Evolutionary conservation across 257 asterid species (phyloP), one percentile per base, ranked within the genome.

Genomic region (Haberlea rhodopensis): DNA sequence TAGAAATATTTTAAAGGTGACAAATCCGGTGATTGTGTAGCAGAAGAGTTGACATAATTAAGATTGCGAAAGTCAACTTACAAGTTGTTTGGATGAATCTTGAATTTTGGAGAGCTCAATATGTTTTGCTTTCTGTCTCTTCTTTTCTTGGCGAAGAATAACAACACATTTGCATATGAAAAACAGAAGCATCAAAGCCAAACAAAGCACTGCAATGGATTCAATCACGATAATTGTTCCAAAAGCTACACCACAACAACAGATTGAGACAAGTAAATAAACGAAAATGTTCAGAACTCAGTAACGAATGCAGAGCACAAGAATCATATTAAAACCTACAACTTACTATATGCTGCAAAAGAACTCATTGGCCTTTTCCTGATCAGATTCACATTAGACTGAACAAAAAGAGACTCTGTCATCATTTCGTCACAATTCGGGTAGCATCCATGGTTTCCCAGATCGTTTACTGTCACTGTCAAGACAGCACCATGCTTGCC

Each of bases 391-490:
- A 87, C 79, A 0, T 73, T 69, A 18, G 89, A 83, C 78, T 87
- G 90, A 23, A 88, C 86, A 57, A 72, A 76, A 29, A 89, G 82
- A 25, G 90, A 74, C 60, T 53, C 60, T 13, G 99, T 79, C 81
- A 84, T 80, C 81, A 73, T 82, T 60, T 75, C 80, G 3, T 40
- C 70, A 40, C 96, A 92, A 72, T 73, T 68, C 20, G 90, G 95
- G 70, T 82, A 84, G 80, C 99, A 89, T 31, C 99, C 99, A 57
- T 87, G 80, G 82, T 86, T 92, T 11, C 97, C 99, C 31, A 92
- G 67, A 71, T 92, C 99, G 31, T 84, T 85, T 68, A 87, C 88
- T 21, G 65, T 76, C 85, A 87, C 75, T 2, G 79, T 85, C 78
- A 92, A 73, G 31, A 81, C 77, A 40, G 85, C 87, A 18, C 81